Evolutionary conservation across 306 rosid species (phyloP).

Genomic region (Crotalaria pallida): DNA sequence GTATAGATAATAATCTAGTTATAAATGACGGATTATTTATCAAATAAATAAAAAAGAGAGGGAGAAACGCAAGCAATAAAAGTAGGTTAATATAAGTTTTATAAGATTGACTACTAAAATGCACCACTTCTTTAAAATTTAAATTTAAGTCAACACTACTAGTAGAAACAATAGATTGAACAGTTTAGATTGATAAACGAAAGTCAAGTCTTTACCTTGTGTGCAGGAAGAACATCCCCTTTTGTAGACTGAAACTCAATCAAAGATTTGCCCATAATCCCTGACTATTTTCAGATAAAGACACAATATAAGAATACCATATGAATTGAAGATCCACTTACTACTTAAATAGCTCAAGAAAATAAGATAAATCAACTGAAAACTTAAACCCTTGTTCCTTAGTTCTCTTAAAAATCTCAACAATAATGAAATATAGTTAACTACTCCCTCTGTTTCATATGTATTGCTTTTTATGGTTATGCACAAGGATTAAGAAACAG

Average conservation of each 20-base stretch:
- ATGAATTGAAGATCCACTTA: conserved; percentile 6
- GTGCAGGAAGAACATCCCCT: conserved; percentile 96
- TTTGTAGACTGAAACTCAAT: conserved; percentile 81
- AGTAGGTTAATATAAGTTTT: background rate
- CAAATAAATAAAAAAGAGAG: background rate
- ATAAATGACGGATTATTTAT: background rate
- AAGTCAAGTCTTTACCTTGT: conserved; percentile 56
- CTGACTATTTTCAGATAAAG: conserved; percentile 48
- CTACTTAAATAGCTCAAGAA: background rate
- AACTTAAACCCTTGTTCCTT: background rate
- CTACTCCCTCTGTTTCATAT: too few species aligned
- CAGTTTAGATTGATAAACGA: background rate
- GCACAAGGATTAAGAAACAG: too few species aligned
- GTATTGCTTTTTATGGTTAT: too few species aligned
- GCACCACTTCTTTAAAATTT: background rate
- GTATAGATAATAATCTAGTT: background rate
- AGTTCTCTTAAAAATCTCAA: background rate
- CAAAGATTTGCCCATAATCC: conserved; percentile 93
- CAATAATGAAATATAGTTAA: background rate
- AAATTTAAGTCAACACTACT: background rate
- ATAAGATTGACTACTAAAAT: background rate
- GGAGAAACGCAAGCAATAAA: background rate
- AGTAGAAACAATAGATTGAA: conserved; percentile 5
- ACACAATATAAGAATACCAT: conserved; percentile 12
- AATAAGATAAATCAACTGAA: background rate